Conservation (phyloP, 2,329 filamentous ascomycete genomes). For the Monosporascus sp. region DNA sequence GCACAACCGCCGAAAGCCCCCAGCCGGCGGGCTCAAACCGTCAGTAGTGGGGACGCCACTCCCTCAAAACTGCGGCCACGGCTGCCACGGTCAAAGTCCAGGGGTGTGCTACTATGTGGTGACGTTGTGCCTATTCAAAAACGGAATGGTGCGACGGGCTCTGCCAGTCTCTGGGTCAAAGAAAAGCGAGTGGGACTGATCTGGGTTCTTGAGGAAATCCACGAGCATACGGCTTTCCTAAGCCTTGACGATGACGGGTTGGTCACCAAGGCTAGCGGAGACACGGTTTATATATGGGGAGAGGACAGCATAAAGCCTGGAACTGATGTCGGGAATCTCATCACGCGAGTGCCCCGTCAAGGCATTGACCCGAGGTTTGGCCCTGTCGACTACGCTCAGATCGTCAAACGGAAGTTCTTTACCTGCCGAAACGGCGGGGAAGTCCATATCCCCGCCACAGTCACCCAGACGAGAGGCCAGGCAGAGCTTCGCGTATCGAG, state of each 20-base stretch:
- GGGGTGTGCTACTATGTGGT: conserved; percentile 87
- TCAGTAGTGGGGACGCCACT: conserved; percentile 51
- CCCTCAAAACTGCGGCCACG: conserved; percentile 49
- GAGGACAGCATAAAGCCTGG: conserved; percentile 60
- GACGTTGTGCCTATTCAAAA: conserved; percentile 99
- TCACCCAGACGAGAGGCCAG: conserved; percentile 66
- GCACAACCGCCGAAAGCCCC: conserved; percentile 49
- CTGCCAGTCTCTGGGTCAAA: conserved; percentile 97
- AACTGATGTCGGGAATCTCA: conserved; percentile 69
- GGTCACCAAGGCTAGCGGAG: conserved; percentile 66
- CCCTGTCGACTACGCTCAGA: conserved; percentile 72
- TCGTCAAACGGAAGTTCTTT: conserved; percentile 70
- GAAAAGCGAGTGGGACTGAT: conserved; percentile 91
- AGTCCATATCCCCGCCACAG: conserved; percentile 77
- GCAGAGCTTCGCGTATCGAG: conserved; percentile 80
- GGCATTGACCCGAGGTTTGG: conserved; percentile 65
- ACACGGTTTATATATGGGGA: conserved; percentile 83
- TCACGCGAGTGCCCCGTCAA: conserved; percentile 77
- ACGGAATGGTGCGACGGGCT: conserved; percentile 83
- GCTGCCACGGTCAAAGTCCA: conserved; percentile 59
- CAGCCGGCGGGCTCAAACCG: conserved; percentile 58
- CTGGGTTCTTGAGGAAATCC: conserved; percentile 97
- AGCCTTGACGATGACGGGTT: conserved; percentile 72
- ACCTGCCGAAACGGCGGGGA: conserved; percentile 74
- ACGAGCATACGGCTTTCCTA: conserved; percentile 81